phyloP scores from a whole-genome alignment of 2,329 filamentous ascomycete genomes.

The Monosporascus sp. region DNA sequence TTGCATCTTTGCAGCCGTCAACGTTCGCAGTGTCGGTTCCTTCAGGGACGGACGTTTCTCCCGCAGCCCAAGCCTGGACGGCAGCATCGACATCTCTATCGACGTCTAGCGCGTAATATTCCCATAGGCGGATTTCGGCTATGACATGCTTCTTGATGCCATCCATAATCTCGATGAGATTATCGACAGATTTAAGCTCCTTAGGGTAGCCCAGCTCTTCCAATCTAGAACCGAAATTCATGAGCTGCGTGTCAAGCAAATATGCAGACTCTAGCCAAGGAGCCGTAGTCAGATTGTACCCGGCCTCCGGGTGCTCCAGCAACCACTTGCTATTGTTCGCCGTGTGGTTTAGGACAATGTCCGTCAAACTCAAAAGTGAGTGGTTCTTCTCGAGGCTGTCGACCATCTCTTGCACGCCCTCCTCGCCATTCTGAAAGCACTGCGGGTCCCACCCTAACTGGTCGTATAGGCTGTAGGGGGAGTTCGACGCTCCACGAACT shows the following conservation, averaged over 20 bases:
- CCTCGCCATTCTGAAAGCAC: conserved; percentile 79
- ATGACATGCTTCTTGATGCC: conserved; percentile 78
- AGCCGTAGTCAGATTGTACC: conserved; percentile 89
- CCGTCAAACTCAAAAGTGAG: conserved; percentile 81
- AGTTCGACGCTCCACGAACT: conserved; percentile 83
- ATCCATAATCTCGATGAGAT: conserved; percentile 77
- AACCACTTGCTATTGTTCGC: conserved; percentile 95
- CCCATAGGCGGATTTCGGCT: conserved; percentile 75
- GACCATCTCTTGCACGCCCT: conserved; percentile 73
- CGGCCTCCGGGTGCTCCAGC: conserved; percentile 87
- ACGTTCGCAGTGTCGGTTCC: conserved; percentile 35
- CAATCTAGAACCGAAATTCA: conserved; percentile 76
- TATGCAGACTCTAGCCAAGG: conserved; percentile 68
- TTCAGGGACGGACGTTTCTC: conserved; percentile 50
- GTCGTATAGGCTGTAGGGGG: conserved; percentile 93
- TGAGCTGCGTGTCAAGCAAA: conserved; percentile 54
- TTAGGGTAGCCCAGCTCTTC: conserved; percentile 68
- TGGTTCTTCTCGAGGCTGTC: conserved; percentile 78
- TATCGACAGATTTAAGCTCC: conserved; percentile 62
- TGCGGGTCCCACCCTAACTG: conserved; percentile 80
- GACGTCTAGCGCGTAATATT: conserved; percentile 84
- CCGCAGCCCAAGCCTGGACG: conserved; percentile 65
- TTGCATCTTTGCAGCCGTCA: conserved; percentile 41
- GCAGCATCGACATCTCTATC: conserved; percentile 65
- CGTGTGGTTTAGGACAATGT: conserved; percentile 97